These are phyloP conservation scores for Dipteronia dyeriana DNA, from an alignment of 345 rosid species.

Conservation along the genomic window DNA sequence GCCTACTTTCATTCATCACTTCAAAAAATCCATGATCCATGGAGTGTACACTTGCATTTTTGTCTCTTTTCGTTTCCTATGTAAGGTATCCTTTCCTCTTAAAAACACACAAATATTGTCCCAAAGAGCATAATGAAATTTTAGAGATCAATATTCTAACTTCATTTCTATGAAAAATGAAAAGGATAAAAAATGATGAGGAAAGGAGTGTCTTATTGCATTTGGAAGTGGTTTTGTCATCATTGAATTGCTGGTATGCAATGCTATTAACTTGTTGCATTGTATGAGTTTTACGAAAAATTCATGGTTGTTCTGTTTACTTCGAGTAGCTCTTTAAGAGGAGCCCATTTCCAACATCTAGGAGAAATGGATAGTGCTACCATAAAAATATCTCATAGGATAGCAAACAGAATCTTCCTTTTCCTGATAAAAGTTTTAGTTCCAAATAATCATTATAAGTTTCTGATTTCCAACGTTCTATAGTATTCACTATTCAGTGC, in stretches of 20 bases:
- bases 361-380: neutral
- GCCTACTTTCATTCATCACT: neutral
- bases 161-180: slow-evolving; percentile 2
- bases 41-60: neutral
- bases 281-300: neutral
- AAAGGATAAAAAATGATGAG: neutral
- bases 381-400: neutral
- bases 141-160: slow-evolving; percentile 3
- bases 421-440: neutral
- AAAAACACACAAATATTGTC: neutral
- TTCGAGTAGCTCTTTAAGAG: neutral
- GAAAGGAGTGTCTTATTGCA: neutral
- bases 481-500: neutral
- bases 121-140: neutral
- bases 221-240: neutral
- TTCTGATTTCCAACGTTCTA: slow-evolving; percentile 1
- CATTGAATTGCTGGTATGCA: neutral
- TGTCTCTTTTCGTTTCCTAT: neutral
- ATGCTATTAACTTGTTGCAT: neutral
- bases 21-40: neutral
- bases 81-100: neutral
- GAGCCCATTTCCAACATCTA: neutral
- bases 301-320: neutral
- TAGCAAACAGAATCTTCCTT: neutral
- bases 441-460: neutral